A percentile compares a stretch with the other conserved stretches of the same genome.
These are phyloP conservation scores for Clonostachys sp. DNA, from an alignment of 2,329 filamentous ascomycete species.

Conservation along the genomic window DNA sequence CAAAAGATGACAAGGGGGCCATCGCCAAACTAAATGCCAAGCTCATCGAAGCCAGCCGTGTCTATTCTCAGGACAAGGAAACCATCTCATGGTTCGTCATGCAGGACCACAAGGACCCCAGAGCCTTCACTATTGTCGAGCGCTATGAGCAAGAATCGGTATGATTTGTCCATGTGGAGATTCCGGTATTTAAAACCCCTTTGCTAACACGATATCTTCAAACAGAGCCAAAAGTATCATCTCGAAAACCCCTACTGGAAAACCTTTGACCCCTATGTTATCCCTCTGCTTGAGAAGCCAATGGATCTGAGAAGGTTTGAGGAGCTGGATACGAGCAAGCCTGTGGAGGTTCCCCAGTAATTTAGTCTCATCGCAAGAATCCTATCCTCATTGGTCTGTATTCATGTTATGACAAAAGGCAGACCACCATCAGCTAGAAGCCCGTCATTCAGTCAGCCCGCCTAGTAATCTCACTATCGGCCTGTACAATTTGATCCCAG, in stretches of 20 bases:
- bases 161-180: conserved; percentile 15
- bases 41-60: conserved; percentile 68
- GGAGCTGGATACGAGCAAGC: conserved; percentile 57
- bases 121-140: conserved; percentile 73
- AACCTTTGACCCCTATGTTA: conserved; percentile 71
- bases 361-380: too few relatives aligned
- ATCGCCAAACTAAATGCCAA: conserved; percentile 67
- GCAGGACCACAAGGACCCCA: conserved; percentile 65
- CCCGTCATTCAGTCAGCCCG: too few relatives aligned
- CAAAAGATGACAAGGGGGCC: conserved; percentile 59
- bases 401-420: too few relatives aligned
- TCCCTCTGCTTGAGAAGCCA: conserved; percentile 59
- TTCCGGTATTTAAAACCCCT: too few relatives aligned
- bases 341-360: conserved; percentile 20
- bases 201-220: too few relatives aligned
- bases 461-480: too few relatives aligned
- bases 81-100: conserved; percentile 71
- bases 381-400: too few relatives aligned
- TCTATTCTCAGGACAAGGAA: conserved; percentile 70
- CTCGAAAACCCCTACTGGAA: conserved; percentile 70
- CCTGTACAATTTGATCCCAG: too few relatives aligned
- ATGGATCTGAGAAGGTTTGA: conserved; percentile 68
- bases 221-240: conserved; percentile 55
- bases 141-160: conserved; percentile 64
- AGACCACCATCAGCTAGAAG: too few relatives aligned